These are phyloP conservation scores for Blumeria graminis DNA, from an alignment of 2,329 filamentous ascomycete species.

Conservation along the genomic window DNA sequence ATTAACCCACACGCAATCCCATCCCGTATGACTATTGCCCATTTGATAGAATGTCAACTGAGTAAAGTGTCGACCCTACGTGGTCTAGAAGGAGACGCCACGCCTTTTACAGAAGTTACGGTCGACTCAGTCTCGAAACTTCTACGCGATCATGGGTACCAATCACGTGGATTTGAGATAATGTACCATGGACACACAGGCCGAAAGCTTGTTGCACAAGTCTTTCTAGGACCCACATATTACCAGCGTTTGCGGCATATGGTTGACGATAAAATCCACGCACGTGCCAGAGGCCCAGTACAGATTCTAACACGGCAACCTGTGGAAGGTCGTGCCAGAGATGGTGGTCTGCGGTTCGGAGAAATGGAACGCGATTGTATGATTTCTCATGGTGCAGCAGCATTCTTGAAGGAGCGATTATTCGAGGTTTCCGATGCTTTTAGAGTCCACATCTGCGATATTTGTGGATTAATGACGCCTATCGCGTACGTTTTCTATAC, in stretches of 20 bases:
- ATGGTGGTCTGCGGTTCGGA: constrained; percentile 96
- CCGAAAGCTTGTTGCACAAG: constrained; percentile 73
- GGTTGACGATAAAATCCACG: constrained; percentile 99
- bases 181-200: constrained; percentile 99
- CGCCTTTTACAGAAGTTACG: constrained; percentile 92
- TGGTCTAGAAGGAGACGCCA: constrained; percentile 90
- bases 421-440: constrained; percentile 97
- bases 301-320: constrained; percentile 95
- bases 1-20: constrained; percentile 99
- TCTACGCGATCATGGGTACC: constrained; percentile 73
- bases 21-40: constrained; percentile 99
- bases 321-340: constrained; percentile 91
- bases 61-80: constrained; percentile 87
- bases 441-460: constrained; percentile 93
- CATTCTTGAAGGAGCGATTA: constrained; percentile 89
- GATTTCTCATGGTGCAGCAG: constrained; percentile 96
- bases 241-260: constrained; percentile 97
- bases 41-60: constrained; percentile 96
- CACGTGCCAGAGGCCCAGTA: constrained; percentile 84
- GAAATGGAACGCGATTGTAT: constrained; percentile 99
- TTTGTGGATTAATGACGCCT: constrained; percentile 95
- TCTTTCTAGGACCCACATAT: constrained; percentile 95
- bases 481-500: constrained; percentile 61
- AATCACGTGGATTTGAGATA: constrained; percentile 89
- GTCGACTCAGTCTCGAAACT: constrained; percentile 80